Evolutionary conservation across 1,139 yeast species (phyloP), one percentile per base, ranked within the genome.

Genomic region (Hyphopichia fennica): DNA sequence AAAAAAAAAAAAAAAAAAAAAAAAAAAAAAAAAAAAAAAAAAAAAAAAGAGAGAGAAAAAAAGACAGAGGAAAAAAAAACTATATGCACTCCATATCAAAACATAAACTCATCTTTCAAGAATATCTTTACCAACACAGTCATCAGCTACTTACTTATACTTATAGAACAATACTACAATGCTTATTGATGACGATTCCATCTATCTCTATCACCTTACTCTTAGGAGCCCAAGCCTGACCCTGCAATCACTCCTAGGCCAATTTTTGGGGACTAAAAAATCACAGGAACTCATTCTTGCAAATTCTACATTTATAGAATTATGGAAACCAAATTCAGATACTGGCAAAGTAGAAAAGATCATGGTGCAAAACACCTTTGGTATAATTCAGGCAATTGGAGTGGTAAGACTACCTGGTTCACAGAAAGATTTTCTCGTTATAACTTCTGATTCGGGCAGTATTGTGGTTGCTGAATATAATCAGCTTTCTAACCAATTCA

Each of bases 401-500:
- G 66, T 74, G 23, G 66, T 87, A 41, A 72, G 80, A 19, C 60
- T 76, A 11, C 69, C 79, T 0, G 89, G 85, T 0, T 60, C 79
- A 1, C 58, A 68, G 0, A 70, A 69, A 41, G 95, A 88, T 50
- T 68, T 69, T 32, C 51, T 91, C 20, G 77, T 85, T n/a, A 61
- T 89, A 3, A 78, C 95, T 0, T 81, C 95, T 0, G 98, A 91
- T 57, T 79, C 96, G 1, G 98, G 98, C 0, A 79, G 81, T 43
- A 51, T 90, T 17, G 68, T 84, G 0, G 60, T 91, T 0, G 61
- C 84, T 14, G 79, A 78, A 48, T 79, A 75, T 52, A 70, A 77
- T 38, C 49, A 59, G 0, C 62, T 59, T 1, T 47, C 57, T 11
- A 60, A 67, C 22, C 58, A 57, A 40, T 82, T 89, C 52, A 65